These are phyloP conservation scores for Solanum tacnaense DNA, from an alignment of 257 asterid genomes.

Conservation along the genomic window DNA sequence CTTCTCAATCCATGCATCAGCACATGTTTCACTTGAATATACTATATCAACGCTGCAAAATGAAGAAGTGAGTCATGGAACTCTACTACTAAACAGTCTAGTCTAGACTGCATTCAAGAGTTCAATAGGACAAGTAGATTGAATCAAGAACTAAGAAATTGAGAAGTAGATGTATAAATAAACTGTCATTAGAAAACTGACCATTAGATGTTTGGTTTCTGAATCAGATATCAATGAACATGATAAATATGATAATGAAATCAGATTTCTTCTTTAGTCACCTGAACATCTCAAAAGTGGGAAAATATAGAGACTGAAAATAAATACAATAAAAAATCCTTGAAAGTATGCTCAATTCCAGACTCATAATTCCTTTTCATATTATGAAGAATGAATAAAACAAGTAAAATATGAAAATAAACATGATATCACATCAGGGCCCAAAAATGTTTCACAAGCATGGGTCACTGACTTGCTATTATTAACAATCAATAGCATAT, in stretches of 20 bases:
- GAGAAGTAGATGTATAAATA: not conserved
- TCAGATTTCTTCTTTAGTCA: not conserved
- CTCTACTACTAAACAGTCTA: not conserved
- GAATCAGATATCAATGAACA: not conserved
- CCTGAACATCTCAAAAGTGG: not conserved
- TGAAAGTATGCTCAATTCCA: not conserved
- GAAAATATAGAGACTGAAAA: not conserved
- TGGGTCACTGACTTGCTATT: not conserved
- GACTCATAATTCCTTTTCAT: not conserved
- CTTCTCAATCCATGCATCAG: slow-evolving; percentile 98
- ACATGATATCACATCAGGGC: not conserved
- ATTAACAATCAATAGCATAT: not conserved
- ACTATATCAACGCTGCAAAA: slow-evolving; percentile 72
- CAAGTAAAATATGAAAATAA: not conserved
- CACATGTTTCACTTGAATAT: slow-evolving; percentile 76
- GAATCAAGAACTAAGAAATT: not conserved
- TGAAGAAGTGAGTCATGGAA: slow-evolving; percentile 6
- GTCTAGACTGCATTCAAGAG: not conserved
- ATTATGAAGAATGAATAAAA: not conserved
- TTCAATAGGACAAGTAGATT: not conserved
- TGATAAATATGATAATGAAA: not conserved
- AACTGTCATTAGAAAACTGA: not conserved
- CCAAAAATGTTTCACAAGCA: not conserved
- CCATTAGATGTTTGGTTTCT: not conserved
- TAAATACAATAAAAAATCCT: not conserved